Percentiles rank a stretch among this genome's conserved stretches.
phyloP scores from a whole-genome alignment of 2,329 filamentous ascomycete genomes.

The Trichoderma lentiforme region DNA sequence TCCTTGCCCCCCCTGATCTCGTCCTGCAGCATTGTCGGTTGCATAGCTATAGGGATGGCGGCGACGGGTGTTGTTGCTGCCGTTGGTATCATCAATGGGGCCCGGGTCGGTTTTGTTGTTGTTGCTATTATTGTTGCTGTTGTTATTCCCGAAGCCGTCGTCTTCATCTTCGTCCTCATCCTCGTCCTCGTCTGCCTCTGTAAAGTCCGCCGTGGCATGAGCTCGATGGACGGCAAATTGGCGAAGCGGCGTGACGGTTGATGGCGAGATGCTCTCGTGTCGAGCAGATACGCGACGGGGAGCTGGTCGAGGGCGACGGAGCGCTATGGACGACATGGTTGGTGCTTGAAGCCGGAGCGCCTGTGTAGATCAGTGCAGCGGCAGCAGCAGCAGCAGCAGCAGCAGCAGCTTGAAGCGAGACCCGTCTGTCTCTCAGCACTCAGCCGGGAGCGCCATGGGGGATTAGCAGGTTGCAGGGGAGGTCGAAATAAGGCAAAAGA shows the following conservation, averaged over 20 bases:
- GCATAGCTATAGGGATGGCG: constrained; percentile 34
- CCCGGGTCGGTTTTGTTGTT: neutral
- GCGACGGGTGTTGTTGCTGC: constrained; percentile 6
- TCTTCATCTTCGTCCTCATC: constrained; percentile 49
- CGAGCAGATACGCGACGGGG: constrained; percentile 33
- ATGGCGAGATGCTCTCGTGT: constrained; percentile 31
- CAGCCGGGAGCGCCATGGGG: constrained; percentile 15
- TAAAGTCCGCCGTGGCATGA: constrained; percentile 63
- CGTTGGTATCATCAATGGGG: neutral
- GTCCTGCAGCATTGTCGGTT: constrained; percentile 45
- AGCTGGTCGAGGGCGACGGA: constrained; percentile 33
- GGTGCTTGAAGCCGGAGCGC: neutral
- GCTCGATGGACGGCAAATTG: constrained; percentile 31
- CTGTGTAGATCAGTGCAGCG: neutral
- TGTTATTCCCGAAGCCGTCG: constrained; percentile 23
- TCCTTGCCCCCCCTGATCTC: constrained; percentile 20
- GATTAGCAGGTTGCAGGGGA: neutral
- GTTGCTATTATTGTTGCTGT: neutral
- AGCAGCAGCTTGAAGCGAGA: constrained; percentile 14
- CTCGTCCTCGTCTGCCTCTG: constrained; percentile 55
- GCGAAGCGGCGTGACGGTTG: constrained; percentile 29
- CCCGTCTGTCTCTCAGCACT: constrained; percentile 14
- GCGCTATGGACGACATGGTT: constrained; percentile 38
- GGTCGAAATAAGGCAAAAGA: neutral
- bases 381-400: neutral